Evolutionary conservation across 164 flowering plant genomes (phyloP).

Genomic region (Nymphaea thermarum): DNA sequence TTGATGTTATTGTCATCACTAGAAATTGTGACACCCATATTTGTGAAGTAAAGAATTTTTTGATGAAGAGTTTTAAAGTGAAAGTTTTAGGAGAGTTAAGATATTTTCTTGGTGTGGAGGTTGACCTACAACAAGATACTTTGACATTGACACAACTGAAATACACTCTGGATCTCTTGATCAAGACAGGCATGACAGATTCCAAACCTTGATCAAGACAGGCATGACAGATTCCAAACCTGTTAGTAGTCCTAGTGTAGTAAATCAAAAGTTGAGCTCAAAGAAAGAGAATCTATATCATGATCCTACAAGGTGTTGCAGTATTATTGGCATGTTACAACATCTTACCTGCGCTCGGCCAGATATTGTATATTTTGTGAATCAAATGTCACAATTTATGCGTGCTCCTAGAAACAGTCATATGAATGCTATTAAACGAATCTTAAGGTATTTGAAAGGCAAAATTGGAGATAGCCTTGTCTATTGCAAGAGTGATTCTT

Average conservation of each 20-base stretch:
- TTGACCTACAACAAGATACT: background rate
- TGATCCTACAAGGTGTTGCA: background rate
- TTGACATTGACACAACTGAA: background rate
- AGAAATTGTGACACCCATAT: background rate
- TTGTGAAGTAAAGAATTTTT: background rate
- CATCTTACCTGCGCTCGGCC: background rate
- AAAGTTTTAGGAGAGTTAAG: background rate
- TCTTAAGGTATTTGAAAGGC: background rate
- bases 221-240: slow-evolving; percentile 2
- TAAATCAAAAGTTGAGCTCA: background rate
- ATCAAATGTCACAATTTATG: background rate
- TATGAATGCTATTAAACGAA: background rate
- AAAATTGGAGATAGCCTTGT: background rate
- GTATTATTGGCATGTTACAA: background rate
- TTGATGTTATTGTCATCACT: background rate
- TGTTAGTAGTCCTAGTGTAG: background rate
- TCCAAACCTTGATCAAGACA: too few relatives aligned
- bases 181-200: too few relatives aligned
- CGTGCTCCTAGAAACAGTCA: slow-evolving; percentile 1
- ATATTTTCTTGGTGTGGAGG: background rate
- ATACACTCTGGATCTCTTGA: background rate
- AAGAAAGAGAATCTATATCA: background rate
- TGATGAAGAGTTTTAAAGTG: background rate
- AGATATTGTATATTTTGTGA: background rate
- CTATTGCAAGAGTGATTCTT: background rate